phyloP scores from a whole-genome alignment of 2,329 filamentous ascomycete species.

The Stagonosporopsis rhizophila region DNA sequence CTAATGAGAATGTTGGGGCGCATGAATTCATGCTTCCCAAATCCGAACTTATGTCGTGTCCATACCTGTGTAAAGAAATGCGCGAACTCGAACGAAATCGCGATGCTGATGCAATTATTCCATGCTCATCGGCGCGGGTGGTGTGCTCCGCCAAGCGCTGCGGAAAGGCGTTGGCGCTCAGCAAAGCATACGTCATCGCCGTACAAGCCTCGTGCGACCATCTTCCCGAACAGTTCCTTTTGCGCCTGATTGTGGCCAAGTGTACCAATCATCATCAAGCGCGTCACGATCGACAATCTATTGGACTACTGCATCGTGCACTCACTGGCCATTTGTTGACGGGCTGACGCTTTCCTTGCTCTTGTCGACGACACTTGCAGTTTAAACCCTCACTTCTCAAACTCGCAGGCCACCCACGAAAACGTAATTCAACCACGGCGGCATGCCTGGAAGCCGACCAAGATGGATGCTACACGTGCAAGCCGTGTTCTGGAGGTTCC shows the following conservation, averaged over 20 bases:
- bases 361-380: slow-evolving; percentile 14
- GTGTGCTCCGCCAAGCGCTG: slow-evolving; percentile 8
- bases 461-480: slow-evolving; percentile 69
- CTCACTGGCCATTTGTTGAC: slow-evolving; percentile 3
- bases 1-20: slow-evolving; percentile 26
- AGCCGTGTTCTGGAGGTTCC: slow-evolving; percentile 69
- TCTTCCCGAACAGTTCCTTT: slow-evolving; percentile 14
- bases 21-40: slow-evolving; percentile 46
- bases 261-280: slow-evolving; percentile 9
- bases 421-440: neutral
- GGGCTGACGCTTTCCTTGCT: slow-evolving; percentile 1
- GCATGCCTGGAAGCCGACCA: slow-evolving; percentile 46
- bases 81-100: neutral
- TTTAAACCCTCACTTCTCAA: neutral
- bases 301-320: slow-evolving; percentile 6
- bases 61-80: neutral
- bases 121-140: neutral
- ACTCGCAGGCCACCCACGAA: neutral
- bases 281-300: slow-evolving; percentile 7
- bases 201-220: neutral
- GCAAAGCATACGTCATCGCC: slow-evolving; percentile 15
- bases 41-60: neutral
- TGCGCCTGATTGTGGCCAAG: slow-evolving; percentile 7
- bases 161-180: neutral
- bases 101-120: neutral